Evolutionary conservation across 805 yeast species (phyloP), one percentile per base, ranked within the genome.

Genomic region (Komagataella kurtzmanii): DNA sequence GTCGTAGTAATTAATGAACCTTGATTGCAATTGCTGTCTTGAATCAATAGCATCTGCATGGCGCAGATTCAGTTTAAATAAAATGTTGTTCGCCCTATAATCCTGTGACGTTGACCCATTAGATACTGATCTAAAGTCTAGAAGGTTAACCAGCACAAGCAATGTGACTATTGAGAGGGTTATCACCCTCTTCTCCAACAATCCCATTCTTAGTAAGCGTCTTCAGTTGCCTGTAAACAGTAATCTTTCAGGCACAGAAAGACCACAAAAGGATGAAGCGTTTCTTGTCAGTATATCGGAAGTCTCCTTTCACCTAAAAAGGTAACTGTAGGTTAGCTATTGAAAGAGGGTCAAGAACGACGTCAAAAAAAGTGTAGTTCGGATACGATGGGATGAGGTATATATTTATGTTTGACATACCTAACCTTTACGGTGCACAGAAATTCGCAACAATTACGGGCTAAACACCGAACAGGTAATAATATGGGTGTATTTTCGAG

Each of bases 1-100:
- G 10, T 73, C 74, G 46, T 66, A 53, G 44, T 61, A 64, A 12
- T 63, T 59, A 4, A 75, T 73, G 4, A 56, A 53, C 45, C 59
- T 59, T 4, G 73, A 62, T 7, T 60, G 59, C 7, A 62, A 59
- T 52, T 69, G 74, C 48, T 62, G 66, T 19, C 55, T 51, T 5
- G 52, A 51, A 7, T 51, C 51, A 7, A 57, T 53, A 10, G 44
- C 52, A 18, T 47, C 24, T 46, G 48, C 17, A 17, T 46, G 36
- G 23, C 24, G 17, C 7, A 17, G 24, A 30, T 17, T 23, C 12
- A 21, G 45, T 8, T 43, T 46, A 7, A 18, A 18, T 10, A 17
- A 49, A 48, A 17, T 49, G 44, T 48, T 21, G 44, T 12, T 49
- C 49, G 49, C 51, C 51, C n/a, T 51, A 30, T 24, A 30, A 30